A percentile compares a stretch with the other conserved stretches of the same genome.
These are phyloP conservation scores for Phytophthora uliginosa DNA, from an alignment of 352 stramenopile genomes.

Conservation along the genomic window DNA sequence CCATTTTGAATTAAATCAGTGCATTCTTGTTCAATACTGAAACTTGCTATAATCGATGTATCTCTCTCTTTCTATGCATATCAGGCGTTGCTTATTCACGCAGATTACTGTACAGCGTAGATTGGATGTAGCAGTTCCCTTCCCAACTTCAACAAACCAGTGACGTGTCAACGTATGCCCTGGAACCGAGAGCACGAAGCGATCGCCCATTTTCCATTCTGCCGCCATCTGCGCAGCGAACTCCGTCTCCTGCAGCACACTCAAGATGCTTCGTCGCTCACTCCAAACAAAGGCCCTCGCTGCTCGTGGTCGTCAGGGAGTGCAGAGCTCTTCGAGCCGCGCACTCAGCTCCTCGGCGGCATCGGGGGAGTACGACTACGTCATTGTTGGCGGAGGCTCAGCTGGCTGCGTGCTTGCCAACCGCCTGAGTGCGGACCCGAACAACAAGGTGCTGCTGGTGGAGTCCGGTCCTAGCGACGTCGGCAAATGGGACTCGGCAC, in stretches of 20 bases:
- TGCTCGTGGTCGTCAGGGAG: background rate
- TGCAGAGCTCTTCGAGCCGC: conserved; percentile 5
- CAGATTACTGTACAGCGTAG: no score
- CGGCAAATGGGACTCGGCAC: conserved; percentile 85
- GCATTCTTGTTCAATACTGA: no score
- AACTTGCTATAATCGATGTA: no score
- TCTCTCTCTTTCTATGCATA: no score
- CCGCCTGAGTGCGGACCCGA: conserved; percentile 78
- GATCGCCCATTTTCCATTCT: background rate
- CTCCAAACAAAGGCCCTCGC: background rate
- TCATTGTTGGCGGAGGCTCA: conserved; percentile 91
- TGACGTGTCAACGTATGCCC: background rate
- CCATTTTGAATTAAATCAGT: no score
- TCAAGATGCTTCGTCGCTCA: conserved; percentile 10
- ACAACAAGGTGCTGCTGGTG: conserved; percentile 87
- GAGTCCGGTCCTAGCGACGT: conserved; percentile 86
- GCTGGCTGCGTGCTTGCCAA: conserved; percentile 92
- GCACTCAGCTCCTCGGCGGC: conserved; percentile 31
- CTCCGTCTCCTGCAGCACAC: background rate
- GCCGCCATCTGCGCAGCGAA: background rate
- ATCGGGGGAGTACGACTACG: conserved; percentile 84
- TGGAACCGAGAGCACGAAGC: background rate
- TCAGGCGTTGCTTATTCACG: no score
- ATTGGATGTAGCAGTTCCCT: background rate
- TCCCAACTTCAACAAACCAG: background rate